These are phyloP conservation scores for Phytophthora cryptogea DNA, from an alignment of 352 stramenopile species.

Conservation along the genomic window DNA sequence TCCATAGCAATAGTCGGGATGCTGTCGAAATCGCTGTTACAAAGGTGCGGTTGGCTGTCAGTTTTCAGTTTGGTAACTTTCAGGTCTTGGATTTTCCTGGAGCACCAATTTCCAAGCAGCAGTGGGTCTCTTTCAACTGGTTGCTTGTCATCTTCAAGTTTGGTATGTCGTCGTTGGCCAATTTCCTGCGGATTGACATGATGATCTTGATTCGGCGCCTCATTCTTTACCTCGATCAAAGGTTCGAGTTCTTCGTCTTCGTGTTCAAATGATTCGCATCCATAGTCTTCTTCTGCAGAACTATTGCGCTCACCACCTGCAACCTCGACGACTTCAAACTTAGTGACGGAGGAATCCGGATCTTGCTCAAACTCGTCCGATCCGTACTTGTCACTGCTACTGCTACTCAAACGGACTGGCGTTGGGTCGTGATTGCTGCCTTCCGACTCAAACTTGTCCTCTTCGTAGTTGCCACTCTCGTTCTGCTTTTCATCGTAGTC, in stretches of 20 bases:
- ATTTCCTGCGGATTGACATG: not conserved
- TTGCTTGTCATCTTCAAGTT: not conserved
- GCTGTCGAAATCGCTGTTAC: too few species aligned
- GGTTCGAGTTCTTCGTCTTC: conserved; percentile 6
- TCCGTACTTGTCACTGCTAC: conserved; percentile 13
- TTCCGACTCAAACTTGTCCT: conserved; percentile 29
- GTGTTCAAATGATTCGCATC: conserved; percentile 21
- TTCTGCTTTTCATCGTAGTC: conserved; percentile 7
- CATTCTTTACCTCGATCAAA: not conserved
- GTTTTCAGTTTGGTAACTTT: not conserved
- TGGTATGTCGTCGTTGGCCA: not conserved
- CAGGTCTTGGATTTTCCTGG: conserved; percentile 13
- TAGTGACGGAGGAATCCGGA: not conserved
- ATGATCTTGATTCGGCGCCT: not conserved
- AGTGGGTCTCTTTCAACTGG: not conserved
- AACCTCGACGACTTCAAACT: not conserved
- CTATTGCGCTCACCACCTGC: not conserved
- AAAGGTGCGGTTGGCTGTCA: too few species aligned
- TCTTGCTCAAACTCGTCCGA: conserved; percentile 29
- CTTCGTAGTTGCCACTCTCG: conserved; percentile 5
- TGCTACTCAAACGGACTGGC: not conserved
- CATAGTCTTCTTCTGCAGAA: conserved; percentile 11
- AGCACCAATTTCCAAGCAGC: conserved; percentile 19
- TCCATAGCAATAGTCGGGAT: too few species aligned
- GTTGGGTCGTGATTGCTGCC: not conserved